phyloP scores from a whole-genome alignment of 345 rosid species.

The Dimocarpus longan region DNA sequence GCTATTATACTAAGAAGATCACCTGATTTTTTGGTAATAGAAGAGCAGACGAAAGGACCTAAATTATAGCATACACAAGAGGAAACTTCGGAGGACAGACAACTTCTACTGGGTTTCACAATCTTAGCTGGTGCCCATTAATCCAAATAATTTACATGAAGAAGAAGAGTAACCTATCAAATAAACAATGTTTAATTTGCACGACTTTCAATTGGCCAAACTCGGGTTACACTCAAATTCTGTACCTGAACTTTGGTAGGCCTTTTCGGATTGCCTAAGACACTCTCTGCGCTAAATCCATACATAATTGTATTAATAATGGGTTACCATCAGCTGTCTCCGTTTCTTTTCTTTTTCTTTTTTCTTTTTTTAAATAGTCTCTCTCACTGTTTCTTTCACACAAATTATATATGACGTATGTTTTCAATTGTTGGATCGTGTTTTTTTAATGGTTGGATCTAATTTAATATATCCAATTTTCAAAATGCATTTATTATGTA shows the following conservation, averaged over 20 bases:
- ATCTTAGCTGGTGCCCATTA: constrained; percentile 37
- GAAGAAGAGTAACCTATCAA: not conserved
- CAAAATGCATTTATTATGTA: no score
- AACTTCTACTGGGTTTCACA: constrained; percentile 22
- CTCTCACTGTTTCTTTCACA: no score
- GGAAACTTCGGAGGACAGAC: constrained; percentile 19
- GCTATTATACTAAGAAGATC: constrained; percentile 6
- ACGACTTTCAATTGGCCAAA: not conserved
- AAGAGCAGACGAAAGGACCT: constrained; percentile 20
- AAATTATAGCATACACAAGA: constrained; percentile 16
- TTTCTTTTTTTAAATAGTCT: no score
- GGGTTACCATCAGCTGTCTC: no score
- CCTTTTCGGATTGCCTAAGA: no score
- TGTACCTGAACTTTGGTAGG: not conserved
- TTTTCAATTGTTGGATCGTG: no score
- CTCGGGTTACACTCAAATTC: not conserved
- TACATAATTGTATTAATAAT: no score
- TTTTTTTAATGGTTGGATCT: no score
- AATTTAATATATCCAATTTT: no score
- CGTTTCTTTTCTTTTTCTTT: no score
- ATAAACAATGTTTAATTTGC: constrained; percentile 8
- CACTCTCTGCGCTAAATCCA: no score
- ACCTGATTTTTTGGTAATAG: not conserved
- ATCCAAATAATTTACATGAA: not conserved
- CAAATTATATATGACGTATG: no score